Percentiles rank a stretch among this genome's conserved stretches.
phyloP scores from a whole-genome alignment of 1,139 yeast genomes.

The Candida neerlandica region DNA sequence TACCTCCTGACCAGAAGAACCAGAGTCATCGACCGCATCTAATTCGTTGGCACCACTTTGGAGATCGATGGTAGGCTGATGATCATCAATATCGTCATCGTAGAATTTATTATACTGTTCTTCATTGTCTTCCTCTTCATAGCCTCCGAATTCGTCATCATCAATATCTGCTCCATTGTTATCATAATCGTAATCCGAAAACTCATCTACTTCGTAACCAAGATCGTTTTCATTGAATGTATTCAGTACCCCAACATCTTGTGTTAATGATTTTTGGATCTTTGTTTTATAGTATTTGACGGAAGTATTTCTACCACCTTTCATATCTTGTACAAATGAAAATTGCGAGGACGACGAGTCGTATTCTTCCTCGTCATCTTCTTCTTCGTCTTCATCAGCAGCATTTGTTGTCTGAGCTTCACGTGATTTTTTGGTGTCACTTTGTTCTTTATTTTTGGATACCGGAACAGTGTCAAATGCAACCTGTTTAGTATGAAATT shows the following conservation, averaged over 20 bases:
- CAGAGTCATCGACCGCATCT: background rate
- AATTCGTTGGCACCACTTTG: constrained; percentile 6
- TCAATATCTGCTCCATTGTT: constrained; percentile 54
- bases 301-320: constrained; percentile 63
- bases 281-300: constrained; percentile 58
- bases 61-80: background rate
- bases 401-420: constrained; percentile 4
- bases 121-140: constrained; percentile 49
- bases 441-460: constrained; percentile 2
- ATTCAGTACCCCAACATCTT: constrained; percentile 16
- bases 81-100: constrained; percentile 19
- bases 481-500: constrained; percentile 23
- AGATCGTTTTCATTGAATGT: constrained; percentile 33
- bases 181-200: constrained; percentile 49
- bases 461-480: constrained; percentile 16
- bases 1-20: background rate
- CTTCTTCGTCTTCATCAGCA: constrained; percentile 16
- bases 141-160: constrained; percentile 52
- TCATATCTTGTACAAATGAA: constrained; percentile 57
- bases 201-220: constrained; percentile 38
- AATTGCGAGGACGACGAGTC: constrained; percentile 50
- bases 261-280: constrained; percentile 7
- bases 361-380: constrained; percentile 24
- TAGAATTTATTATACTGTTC: constrained; percentile 29
- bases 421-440: constrained; percentile 1